Conservation (phyloP, 306 rosid species). For the Glycine tomentella region DNA sequence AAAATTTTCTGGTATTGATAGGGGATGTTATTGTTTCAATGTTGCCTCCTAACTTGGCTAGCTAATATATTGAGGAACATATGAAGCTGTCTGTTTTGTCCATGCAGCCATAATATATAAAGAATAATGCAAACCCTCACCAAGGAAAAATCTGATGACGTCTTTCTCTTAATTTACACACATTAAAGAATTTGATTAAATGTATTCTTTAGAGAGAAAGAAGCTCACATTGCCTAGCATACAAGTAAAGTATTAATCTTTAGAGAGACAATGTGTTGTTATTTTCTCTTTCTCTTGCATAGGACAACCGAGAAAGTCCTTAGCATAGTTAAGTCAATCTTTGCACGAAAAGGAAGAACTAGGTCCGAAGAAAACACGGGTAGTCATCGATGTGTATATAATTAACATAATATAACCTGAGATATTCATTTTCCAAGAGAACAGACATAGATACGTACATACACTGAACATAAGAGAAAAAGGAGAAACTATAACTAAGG, state of each 20-base stretch:
- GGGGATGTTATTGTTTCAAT: too few relatives aligned
- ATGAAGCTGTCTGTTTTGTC: too few relatives aligned
- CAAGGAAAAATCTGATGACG: conserved; percentile 7
- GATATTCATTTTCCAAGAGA: conserved; percentile 18
- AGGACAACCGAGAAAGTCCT: conserved; percentile 17
- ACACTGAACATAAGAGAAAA: neutral
- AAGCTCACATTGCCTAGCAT: too few relatives aligned
- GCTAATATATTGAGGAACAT: too few relatives aligned
- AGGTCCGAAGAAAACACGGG: conserved; percentile 42
- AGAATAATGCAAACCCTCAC: conserved; percentile 39
- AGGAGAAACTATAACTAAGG: neutral
- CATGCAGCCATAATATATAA: neutral
- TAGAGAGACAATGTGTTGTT: neutral
- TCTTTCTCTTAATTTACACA: conserved; percentile 20
- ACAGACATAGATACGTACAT: too few relatives aligned
- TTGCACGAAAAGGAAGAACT: conserved; percentile 48
- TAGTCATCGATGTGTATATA: conserved; percentile 23
- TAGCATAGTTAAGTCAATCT: conserved; percentile 30
- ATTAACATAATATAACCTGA: too few relatives aligned
- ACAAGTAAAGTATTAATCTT: conserved; percentile 42
- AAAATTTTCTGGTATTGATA: too few relatives aligned
- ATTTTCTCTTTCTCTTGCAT: conserved; percentile 30
- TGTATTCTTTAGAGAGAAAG: conserved; percentile 32
- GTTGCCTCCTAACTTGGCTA: too few relatives aligned
- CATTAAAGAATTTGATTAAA: conserved; percentile 20